These are phyloP conservation scores for Harrya chromipes DNA, from an alignment of 768 basidiomycete genomes.

Conservation along the genomic window DNA sequence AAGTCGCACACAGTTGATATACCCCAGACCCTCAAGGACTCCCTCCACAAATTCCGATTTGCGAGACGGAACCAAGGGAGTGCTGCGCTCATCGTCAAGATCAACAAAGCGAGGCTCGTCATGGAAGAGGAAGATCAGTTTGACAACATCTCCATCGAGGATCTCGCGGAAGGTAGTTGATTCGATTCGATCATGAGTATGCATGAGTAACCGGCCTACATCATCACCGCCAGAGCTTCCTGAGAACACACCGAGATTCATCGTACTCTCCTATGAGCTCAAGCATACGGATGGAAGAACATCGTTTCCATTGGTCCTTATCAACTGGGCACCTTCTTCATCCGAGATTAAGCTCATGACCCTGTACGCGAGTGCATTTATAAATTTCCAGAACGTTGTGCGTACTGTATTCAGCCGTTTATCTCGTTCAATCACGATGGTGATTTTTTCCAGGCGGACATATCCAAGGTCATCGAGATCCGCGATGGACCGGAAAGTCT, in stretches of 20 bases:
- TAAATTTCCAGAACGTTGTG: constrained; percentile 78
- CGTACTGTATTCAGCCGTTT: constrained; percentile 24
- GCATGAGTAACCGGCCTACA: neutral
- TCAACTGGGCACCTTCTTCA: constrained; percentile 84
- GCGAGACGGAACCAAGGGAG: constrained; percentile 59
- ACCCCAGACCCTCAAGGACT: constrained; percentile 70
- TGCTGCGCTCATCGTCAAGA: constrained; percentile 85
- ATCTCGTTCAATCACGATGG: constrained; percentile 1
- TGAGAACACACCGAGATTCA: constrained; percentile 82
- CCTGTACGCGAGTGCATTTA: constrained; percentile 77
- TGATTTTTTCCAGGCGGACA: constrained; percentile 52
- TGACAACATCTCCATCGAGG: constrained; percentile 71
- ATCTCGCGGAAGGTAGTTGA: constrained; percentile 76
- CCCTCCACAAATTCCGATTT: constrained; percentile 83
- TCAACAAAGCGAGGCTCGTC: constrained; percentile 75
- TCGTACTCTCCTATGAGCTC: constrained; percentile 81
- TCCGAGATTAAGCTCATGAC: constrained; percentile 76
- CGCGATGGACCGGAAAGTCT: constrained; percentile 79
- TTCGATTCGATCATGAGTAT: neutral
- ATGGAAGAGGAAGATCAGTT: constrained; percentile 86
- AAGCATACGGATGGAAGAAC: constrained; percentile 77
- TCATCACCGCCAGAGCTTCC: constrained; percentile 62
- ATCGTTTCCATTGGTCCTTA: constrained; percentile 79
- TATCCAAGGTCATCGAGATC: constrained; percentile 78
- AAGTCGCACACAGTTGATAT: constrained; percentile 72